Conservation (phyloP, 805 yeast genomes). For the Candida maesae region DNA sequence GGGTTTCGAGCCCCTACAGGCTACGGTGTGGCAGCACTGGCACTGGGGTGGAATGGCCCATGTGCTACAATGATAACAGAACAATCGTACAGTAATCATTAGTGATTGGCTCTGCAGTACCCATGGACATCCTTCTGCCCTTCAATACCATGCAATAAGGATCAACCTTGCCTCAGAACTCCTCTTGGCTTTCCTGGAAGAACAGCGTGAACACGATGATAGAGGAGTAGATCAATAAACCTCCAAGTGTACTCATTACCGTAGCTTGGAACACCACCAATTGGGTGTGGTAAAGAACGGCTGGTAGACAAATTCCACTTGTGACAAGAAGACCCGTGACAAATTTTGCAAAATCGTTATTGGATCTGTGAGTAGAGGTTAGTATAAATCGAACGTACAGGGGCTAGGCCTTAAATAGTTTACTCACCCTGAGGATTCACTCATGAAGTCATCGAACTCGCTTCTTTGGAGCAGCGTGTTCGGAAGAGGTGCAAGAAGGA, state of each 20-base stretch:
- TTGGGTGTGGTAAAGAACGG: conserved; percentile 71
- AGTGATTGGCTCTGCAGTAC: too few species aligned
- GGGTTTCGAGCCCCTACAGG: too few species aligned
- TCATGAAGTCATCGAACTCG: conserved; percentile 54
- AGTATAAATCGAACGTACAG: too few species aligned
- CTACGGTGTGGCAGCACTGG: too few species aligned
- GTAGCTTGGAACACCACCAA: conserved; percentile 69
- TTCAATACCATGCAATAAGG: too few species aligned
- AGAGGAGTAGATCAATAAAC: conserved; percentile 76
- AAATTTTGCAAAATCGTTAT: conserved; percentile 75
- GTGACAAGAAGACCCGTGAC: conserved; percentile 72
- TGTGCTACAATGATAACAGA: too few species aligned
- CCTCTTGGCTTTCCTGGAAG: conserved; percentile 48
- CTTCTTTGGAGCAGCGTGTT: conserved; percentile 51
- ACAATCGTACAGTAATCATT: not conserved
- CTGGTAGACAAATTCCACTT: conserved; percentile 72
- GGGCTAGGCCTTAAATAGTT: too few species aligned
- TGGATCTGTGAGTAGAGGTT: conserved; percentile 15
- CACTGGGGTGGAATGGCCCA: too few species aligned
- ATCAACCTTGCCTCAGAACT: conserved; percentile 30
- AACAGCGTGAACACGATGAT: conserved; percentile 79
- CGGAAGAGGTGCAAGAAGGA: conserved; percentile 69
- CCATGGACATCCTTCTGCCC: too few species aligned
- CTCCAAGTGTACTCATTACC: conserved; percentile 77
- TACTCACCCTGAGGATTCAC: conserved; percentile 43